Base-by-base conservation (phyloP, 2,329 filamentous ascomycete genomes). In the Berkeleyomyces basicola region DNA sequence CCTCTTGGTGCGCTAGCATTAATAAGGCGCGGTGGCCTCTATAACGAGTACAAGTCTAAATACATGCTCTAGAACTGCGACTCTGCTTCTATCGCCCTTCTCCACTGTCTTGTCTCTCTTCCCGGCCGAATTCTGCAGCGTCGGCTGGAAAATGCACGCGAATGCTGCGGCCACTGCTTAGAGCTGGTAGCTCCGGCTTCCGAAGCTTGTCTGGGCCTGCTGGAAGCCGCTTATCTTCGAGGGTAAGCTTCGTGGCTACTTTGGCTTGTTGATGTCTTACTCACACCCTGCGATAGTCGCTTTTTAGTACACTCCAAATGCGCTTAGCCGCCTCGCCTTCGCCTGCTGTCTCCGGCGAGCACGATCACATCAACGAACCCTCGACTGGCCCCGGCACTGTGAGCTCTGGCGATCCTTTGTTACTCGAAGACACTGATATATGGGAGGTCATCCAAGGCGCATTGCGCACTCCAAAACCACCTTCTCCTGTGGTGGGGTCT, bases 81-180 rank as follows among this genome's bases (percentile, higher is more conserved):
- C 23, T 36, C 4, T 43, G 11, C 9, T 37, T 55, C 4, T 37
- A 7, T 4, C 11, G 10, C 31, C 14, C 16, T 10, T n/a, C 36
- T 33, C 7, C n/a, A 6, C 23, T n/a, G 11, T 60, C 46, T 33
- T 31, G 11, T 43, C 43, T 49, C 23, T 16, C 9, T 47, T 1
- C 43, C 55, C 39, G 23, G 23, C 23, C 23, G 11, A 42, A n/a
- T 43, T 36, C 49, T 37, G 49, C 60, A 61, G 51, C 60, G 44
- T 57, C 39, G 7, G 60, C 60, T 61, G 60, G 49, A 61, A 61
- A 57, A 63, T 53, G 46, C 37, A 44, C 61, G 61, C 55, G 23
- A 59, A 63, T 59, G 37, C 44, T 63, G 44, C 55, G 44, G 36
- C 57, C 58, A 63, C 55, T 63, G 57, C 61, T 55, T 55, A 37